phyloP scores from a whole-genome alignment of 768 basidiomycete genomes.

The Boletus pseudopeckii region DNA sequence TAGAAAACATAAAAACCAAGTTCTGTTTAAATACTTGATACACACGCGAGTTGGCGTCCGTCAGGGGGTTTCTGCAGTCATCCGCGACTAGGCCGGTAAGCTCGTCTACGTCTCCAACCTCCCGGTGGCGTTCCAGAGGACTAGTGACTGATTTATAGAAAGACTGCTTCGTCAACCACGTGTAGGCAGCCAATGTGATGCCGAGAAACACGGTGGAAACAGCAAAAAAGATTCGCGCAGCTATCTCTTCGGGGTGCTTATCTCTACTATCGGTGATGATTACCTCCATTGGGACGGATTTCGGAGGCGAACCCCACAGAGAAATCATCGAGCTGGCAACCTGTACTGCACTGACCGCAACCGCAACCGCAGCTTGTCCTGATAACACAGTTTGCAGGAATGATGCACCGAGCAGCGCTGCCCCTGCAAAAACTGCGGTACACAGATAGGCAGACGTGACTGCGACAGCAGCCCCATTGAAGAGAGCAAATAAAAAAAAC shows the following conservation, averaged over 20 bases:
- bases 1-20: slow-evolving; percentile 63
- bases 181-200: slow-evolving; percentile 49
- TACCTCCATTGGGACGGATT: slow-evolving; percentile 19
- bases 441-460: slow-evolving; percentile 71
- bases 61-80: slow-evolving; percentile 20
- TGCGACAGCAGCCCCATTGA: slow-evolving; percentile 58
- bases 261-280: slow-evolving; percentile 17
- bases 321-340: slow-evolving; percentile 61
- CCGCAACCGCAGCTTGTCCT: slow-evolving; percentile 83
- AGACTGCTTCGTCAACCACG: slow-evolving; percentile 55
- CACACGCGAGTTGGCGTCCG: slow-evolving; percentile 42
- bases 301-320: slow-evolving; percentile 42
- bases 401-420: slow-evolving; percentile 71
- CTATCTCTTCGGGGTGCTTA: slow-evolving; percentile 59
- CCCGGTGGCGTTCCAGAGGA: slow-evolving; percentile 39
- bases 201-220: slow-evolving; percentile 66
- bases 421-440: slow-evolving; percentile 74
- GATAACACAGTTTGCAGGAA: slow-evolving; percentile 76
- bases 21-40: slow-evolving; percentile 62
- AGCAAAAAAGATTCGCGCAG: slow-evolving; percentile 72
- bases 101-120: slow-evolving; percentile 26
- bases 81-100: slow-evolving; percentile 36
- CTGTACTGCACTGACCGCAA: slow-evolving; percentile 76
- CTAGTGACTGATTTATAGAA: slow-evolving; percentile 54
- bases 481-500: slow-evolving; percentile 65